These are phyloP conservation scores for Eruca vesicaria DNA, from an alignment of 441 rosid species.

Conservation along the genomic window DNA sequence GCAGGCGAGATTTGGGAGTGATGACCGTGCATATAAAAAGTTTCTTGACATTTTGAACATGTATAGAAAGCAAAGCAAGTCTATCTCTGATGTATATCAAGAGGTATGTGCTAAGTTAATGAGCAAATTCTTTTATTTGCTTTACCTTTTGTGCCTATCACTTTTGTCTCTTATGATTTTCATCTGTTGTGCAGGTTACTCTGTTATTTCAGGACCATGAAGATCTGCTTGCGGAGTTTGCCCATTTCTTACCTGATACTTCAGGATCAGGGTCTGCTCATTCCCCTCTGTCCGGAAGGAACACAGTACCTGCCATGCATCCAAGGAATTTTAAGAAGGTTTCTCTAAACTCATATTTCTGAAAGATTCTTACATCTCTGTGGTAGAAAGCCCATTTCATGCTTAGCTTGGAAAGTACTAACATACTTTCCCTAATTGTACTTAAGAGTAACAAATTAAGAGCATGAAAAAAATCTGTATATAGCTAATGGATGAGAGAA, in stretches of 20 bases:
- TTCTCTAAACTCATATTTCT: not conserved
- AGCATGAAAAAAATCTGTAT: not conserved
- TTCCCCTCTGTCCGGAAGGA: constrained; percentile 53
- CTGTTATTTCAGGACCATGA: constrained; percentile 68
- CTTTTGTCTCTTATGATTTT: not conserved
- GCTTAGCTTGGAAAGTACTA: constrained; percentile 60
- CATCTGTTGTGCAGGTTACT: constrained; percentile 60
- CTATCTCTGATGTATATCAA: constrained; percentile 78
- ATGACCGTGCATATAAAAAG: constrained; percentile 76
- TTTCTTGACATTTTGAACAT: constrained; percentile 89
- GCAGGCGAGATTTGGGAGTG: constrained; percentile 82
- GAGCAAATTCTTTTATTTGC: not conserved
- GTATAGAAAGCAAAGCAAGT: constrained; percentile 90
- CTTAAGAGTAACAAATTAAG: constrained; percentile 39
- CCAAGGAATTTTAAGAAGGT: constrained; percentile 74
- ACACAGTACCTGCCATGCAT: constrained; percentile 47
- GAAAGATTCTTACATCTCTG: not conserved
- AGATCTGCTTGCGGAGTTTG: constrained; percentile 84
- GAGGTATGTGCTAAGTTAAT: constrained; percentile 51
- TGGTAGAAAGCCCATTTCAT: constrained; percentile 64
- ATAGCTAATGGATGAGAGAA: constrained; percentile 55
- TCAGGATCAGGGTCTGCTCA: constrained; percentile 32
- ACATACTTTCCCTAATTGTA: constrained; percentile 56
- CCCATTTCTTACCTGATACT: constrained; percentile 78
- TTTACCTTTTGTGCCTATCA: constrained; percentile 5